Percentiles rank a stretch among this genome's conserved stretches.
Evolutionary conservation across 805 yeast genomes (phyloP).

Genomic region (Trichomonascus vanleenenianus): DNA sequence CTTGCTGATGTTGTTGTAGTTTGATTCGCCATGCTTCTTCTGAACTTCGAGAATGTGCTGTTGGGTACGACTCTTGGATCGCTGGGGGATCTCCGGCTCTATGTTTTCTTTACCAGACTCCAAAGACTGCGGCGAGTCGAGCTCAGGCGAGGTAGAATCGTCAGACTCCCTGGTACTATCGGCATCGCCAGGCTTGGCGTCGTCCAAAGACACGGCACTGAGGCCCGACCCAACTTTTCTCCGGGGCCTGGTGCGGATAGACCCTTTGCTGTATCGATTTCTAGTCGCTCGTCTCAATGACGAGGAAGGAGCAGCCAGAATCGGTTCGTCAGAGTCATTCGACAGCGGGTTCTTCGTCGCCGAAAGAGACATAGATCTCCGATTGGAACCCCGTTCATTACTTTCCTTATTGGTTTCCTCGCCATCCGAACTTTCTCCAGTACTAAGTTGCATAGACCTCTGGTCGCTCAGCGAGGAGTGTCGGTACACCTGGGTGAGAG

Average conservation of each 20-base stretch:
- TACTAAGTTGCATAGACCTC: not conserved
- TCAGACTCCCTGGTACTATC: no score
- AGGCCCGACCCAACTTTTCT: no score
- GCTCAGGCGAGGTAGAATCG: no score
- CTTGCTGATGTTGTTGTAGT: no score
- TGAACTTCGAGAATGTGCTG: no score
- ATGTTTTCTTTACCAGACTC: no score
- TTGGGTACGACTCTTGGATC: no score
- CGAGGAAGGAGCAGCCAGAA: constrained; percentile 17
- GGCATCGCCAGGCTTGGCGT: no score
- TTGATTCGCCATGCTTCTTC: no score
- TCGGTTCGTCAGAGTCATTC: constrained; percentile 20
- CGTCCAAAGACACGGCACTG: no score
- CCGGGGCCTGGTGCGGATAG: constrained; percentile 4
- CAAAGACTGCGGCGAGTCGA: no score
- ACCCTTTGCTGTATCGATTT: constrained; percentile 16
- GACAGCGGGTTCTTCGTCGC: constrained; percentile 8
- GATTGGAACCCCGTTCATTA: not conserved
- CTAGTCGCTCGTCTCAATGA: constrained; percentile 20
- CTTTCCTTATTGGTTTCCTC: not conserved
- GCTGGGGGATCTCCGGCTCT: no score
- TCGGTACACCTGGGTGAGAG: constrained; percentile 40
- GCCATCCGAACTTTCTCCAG: constrained; percentile 1
- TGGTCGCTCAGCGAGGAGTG: constrained; percentile 3
- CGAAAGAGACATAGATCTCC: constrained; percentile 1